These are phyloP conservation scores for Tothia fuscella DNA, from an alignment of 2,329 filamentous ascomycete genomes.

Conservation along the genomic window DNA sequence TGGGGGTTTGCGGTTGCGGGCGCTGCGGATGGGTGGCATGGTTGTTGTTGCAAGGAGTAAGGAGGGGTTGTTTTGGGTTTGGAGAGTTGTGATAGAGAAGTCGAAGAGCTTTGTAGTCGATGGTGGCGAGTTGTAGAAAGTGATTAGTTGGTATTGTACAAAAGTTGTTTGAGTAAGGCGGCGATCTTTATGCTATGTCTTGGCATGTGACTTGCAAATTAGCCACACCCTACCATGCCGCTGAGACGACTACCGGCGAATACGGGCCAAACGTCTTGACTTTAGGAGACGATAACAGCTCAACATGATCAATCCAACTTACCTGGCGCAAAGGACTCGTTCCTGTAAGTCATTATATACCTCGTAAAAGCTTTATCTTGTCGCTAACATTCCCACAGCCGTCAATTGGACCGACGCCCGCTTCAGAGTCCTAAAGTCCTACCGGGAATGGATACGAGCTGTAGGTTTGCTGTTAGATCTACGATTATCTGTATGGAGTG, in stretches of 20 bases:
- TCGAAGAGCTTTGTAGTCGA: too few relatives aligned
- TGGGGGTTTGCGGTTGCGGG: slow-evolving; percentile 67
- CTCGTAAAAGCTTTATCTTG: slow-evolving; percentile 12
- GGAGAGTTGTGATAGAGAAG: too few relatives aligned
- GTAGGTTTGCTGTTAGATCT: too few relatives aligned
- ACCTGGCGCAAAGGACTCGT: slow-evolving; percentile 55
- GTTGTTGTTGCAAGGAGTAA: not conserved
- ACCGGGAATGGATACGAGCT: slow-evolving; percentile 91
- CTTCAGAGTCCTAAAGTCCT: slow-evolving; percentile 73
- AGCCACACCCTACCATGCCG: too few relatives aligned
- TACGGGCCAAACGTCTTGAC: too few relatives aligned
- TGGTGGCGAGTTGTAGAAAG: too few relatives aligned
- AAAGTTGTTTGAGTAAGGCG: too few relatives aligned
- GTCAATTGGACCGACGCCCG: slow-evolving; percentile 83
- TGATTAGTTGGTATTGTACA: too few relatives aligned
- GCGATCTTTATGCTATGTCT: too few relatives aligned
- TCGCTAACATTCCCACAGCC: slow-evolving; percentile 41
- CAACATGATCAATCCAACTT: slow-evolving; percentile 74
- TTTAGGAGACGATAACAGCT: slow-evolving; percentile 6
- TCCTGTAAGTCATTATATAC: slow-evolving; percentile 30
- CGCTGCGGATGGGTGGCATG: slow-evolving; percentile 69
- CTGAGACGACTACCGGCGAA: too few relatives aligned
- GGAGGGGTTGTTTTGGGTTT: too few relatives aligned
- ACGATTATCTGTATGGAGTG: not conserved
- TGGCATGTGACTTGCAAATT: too few relatives aligned